Percentiles rank a stretch among this genome's conserved stretches.
Evolutionary conservation across 371 early-diverging fungal species (phyloP).

Genomic region (Mortierella sp.): DNA sequence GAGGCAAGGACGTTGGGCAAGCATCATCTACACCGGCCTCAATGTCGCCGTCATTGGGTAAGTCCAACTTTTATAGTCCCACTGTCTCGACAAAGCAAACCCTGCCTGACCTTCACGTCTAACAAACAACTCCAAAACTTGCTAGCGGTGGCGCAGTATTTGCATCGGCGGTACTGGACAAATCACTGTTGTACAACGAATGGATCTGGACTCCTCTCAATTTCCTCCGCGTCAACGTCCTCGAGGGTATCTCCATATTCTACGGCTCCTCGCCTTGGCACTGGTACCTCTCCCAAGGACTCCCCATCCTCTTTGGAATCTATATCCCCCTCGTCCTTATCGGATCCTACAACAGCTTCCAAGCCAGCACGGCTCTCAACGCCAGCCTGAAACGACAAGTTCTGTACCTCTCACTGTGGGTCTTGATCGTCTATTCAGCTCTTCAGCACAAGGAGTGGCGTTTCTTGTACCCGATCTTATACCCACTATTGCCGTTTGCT

Average conservation of each 20-base stretch:
- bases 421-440: constrained; percentile 77
- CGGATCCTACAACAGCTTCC: constrained; percentile 56
- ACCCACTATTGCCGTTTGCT: constrained; percentile 77
- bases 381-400: constrained; percentile 36
- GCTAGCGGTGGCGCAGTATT: constrained; percentile 59
- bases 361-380: constrained; percentile 23
- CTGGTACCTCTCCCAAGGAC: constrained; percentile 89
- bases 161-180: constrained; percentile 72
- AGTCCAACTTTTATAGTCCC: neutral
- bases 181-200: constrained; percentile 63
- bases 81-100: neutral
- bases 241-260: constrained; percentile 81
- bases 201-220: constrained; percentile 79
- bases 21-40: neutral
- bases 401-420: constrained; percentile 61
- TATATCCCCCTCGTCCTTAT: constrained; percentile 74
- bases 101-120: neutral
- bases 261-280: constrained; percentile 93
- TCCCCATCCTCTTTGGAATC: constrained; percentile 84
- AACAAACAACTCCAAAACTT: neutral
- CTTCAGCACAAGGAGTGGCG: constrained; percentile 95
- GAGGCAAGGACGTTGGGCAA: constrained; percentile 4
- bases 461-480: constrained; percentile 89
- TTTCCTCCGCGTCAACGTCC: constrained; percentile 86
- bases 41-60: constrained; percentile 36